Evolutionary conservation across 2,329 filamentous ascomycete species (phyloP).

Genomic region (Aspergillus flavus): DNA sequence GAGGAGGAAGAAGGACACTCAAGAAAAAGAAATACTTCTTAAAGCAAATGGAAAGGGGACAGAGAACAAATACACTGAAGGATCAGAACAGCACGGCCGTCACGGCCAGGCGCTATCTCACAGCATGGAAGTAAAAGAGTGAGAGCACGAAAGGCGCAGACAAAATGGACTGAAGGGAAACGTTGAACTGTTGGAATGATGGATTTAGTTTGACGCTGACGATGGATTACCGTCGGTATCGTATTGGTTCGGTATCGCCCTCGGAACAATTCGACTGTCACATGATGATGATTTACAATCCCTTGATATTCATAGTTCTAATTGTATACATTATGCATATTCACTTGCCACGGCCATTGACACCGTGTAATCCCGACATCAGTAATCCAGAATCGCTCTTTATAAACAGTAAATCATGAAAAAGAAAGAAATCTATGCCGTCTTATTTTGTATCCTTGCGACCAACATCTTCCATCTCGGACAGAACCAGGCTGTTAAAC

Average conservation of each 20-base stretch:
- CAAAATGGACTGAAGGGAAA: not conserved
- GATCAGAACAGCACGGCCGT: slow-evolving; percentile 28
- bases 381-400: not conserved
- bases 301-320: not conserved
- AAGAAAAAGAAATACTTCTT: not conserved
- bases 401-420: not conserved
- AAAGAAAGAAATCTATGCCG: not conserved
- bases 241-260: not conserved
- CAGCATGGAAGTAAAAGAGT: slow-evolving; percentile 16
- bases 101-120: slow-evolving; percentile 31
- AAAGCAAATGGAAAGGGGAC: slow-evolving; percentile 1
- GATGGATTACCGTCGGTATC: not conserved
- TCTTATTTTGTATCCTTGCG: slow-evolving; percentile 23
- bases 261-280: not conserved
- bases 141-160: slow-evolving; percentile 4
- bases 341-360: not conserved
- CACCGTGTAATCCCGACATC: not conserved
- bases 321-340: not conserved
- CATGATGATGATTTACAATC: not conserved
- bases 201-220: not conserved
- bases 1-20: slow-evolving; percentile 7
- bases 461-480: slow-evolving; percentile 67
- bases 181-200: not conserved
- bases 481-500: slow-evolving; percentile 66
- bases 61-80: slow-evolving; percentile 6